A percentile compares a stretch with the other conserved stretches of the same genome.
These are phyloP conservation scores for Penicillium oxalicum DNA, from an alignment of 2,329 filamentous ascomycete species.

Conservation along the genomic window DNA sequence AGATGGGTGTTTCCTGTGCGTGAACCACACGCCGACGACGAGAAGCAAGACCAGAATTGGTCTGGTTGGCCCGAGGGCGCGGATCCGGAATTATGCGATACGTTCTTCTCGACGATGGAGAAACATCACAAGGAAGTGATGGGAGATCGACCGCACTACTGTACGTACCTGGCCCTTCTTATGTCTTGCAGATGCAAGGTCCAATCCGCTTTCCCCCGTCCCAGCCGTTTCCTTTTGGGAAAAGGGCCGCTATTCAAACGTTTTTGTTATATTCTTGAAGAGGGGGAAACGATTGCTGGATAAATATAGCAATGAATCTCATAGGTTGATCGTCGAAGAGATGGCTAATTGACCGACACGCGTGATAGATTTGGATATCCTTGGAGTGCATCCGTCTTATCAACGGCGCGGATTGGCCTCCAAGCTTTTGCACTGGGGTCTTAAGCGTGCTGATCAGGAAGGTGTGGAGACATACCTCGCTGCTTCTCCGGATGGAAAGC, in stretches of 20 bases:
- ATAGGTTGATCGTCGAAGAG: too few species aligned
- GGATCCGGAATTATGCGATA: constrained; percentile 16
- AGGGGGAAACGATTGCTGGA: too few species aligned
- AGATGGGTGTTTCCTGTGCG: constrained; percentile 20
- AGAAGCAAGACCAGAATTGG: constrained; percentile 3
- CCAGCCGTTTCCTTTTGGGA: too few species aligned
- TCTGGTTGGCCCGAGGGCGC: constrained; percentile 13
- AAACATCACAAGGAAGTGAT: constrained; percentile 13
- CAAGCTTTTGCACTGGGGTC: constrained; percentile 31
- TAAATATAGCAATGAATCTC: too few species aligned
- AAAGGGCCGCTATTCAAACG: too few species aligned
- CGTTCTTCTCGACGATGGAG: constrained; percentile 19
- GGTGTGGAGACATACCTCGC: constrained; percentile 34
- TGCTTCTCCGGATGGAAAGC: constrained; percentile 29
- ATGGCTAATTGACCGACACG: not conserved
- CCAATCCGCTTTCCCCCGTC: too few species aligned
- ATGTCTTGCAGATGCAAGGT: too few species aligned
- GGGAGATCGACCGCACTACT: constrained; percentile 19
- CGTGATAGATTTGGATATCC: constrained; percentile 19
- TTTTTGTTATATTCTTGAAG: too few species aligned
- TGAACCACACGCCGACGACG: constrained; percentile 3
- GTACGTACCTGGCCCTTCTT: constrained; percentile 7
- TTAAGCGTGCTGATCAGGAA: constrained; percentile 32
- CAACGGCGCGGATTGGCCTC: constrained; percentile 21
- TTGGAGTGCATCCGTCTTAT: constrained; percentile 21